Percentiles rank a stretch among this genome's conserved stretches.
phyloP scores from a whole-genome alignment of 2,329 filamentous ascomycete species.

The Penicillium sp. region DNA sequence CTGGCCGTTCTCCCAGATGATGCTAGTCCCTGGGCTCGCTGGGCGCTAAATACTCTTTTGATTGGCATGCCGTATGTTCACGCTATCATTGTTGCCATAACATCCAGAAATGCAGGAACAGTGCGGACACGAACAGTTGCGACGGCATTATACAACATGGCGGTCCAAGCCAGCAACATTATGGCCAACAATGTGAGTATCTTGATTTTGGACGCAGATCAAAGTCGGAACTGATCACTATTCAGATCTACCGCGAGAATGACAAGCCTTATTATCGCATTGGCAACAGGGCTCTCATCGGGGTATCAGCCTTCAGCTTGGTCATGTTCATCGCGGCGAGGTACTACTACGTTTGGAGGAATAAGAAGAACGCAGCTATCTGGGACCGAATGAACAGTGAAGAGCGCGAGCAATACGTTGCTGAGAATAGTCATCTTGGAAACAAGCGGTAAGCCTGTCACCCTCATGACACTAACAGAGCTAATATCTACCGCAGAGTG shows the following conservation, averaged over 20 bases:
- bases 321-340: conserved; percentile 46
- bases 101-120: conserved; percentile 41
- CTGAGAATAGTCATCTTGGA: conserved; percentile 36
- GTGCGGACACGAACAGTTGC: conserved; percentile 42
- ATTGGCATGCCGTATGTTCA: conserved; percentile 56
- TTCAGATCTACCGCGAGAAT: conserved; percentile 51
- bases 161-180: conserved; percentile 40
- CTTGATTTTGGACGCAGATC: neutral
- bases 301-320: conserved; percentile 47
- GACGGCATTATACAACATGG: conserved; percentile 45
- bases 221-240: conserved; percentile 4
- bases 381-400: conserved; percentile 40
- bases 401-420: conserved; percentile 36
- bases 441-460: conserved; percentile 40
- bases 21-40: conserved; percentile 50
- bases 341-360: conserved; percentile 38
- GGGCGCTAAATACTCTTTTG: conserved; percentile 48
- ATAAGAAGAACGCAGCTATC: conserved; percentile 32
- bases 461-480: neutral
- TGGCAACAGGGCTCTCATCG: conserved; percentile 55
- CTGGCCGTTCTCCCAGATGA: conserved; percentile 46
- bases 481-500: conserved; percentile 23
- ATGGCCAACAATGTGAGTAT: conserved; percentile 36
- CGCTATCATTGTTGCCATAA: conserved; percentile 47
- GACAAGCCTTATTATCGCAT: conserved; percentile 54